These are phyloP conservation scores for Solanum etuberosum DNA, from an alignment of 257 asterid genomes.

Conservation along the genomic window DNA sequence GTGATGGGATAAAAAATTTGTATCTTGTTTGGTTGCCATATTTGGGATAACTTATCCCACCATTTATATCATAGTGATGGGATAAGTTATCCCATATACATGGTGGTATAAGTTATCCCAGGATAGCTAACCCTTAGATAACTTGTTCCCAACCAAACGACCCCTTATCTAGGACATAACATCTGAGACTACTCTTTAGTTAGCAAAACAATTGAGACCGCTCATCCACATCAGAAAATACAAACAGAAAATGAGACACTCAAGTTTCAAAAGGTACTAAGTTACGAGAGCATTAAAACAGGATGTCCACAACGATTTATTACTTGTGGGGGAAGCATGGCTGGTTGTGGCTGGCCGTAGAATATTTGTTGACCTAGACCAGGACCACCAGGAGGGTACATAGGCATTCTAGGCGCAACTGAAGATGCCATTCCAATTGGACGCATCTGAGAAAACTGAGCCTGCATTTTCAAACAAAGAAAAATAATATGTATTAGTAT, in stretches of 20 bases:
- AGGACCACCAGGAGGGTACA: conserved; percentile 76
- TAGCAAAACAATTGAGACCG: background rate
- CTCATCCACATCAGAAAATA: background rate
- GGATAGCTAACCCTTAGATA: no score
- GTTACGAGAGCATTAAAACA: background rate
- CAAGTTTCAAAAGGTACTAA: background rate
- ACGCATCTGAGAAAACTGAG: conserved; percentile 84
- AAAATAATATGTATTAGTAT: background rate
- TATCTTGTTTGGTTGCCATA: no score
- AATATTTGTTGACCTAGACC: conserved; percentile 87
- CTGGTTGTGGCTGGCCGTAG: conserved; percentile 82
- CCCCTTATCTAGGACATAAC: background rate
- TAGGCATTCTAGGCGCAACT: conserved; percentile 72
- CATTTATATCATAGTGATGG: no score
- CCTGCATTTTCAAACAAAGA: conserved; percentile 25
- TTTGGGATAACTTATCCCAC: no score
- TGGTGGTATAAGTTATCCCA: no score
- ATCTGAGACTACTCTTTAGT: background rate
- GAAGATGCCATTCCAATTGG: conserved; percentile 64
- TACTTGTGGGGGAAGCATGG: conserved; percentile 77
- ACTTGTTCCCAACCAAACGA: no score
- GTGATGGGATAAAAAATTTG: no score
- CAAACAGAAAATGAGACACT: background rate
- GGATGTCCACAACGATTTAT: background rate
- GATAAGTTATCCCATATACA: no score